A percentile compares a stretch with the other conserved stretches of the same genome.
phyloP scores from a whole-genome alignment of 2,329 filamentous ascomycete genomes.

The Alternaria ventricosa region DNA sequence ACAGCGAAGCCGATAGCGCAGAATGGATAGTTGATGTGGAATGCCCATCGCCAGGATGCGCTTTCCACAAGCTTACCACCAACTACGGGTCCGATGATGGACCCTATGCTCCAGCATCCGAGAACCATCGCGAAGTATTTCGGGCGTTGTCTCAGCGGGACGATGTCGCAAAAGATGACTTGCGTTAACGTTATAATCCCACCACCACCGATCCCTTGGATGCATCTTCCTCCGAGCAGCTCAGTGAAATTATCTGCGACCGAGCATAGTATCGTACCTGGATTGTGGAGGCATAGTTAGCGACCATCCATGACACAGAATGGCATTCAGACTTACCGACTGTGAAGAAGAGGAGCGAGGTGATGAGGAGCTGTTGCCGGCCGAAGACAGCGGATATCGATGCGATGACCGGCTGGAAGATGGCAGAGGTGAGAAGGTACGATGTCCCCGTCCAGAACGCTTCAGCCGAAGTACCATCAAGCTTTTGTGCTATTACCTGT shows the following conservation, averaged over 20 bases:
- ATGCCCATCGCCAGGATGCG: slow-evolving; percentile 67
- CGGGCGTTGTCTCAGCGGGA: slow-evolving; percentile 50
- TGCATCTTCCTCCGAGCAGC: slow-evolving; percentile 43
- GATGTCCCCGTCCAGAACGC: slow-evolving; percentile 76
- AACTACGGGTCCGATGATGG: slow-evolving; percentile 55
- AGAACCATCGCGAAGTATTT: slow-evolving; percentile 51
- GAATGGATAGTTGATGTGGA: slow-evolving; percentile 68
- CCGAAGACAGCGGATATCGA: slow-evolving; percentile 58
- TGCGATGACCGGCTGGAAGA: slow-evolving; percentile 60
- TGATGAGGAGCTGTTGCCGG: slow-evolving; percentile 49
- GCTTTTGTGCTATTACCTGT: slow-evolving; percentile 31
- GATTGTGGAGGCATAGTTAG: not conserved
- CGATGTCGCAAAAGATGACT: slow-evolving; percentile 55
- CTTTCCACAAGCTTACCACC: slow-evolving; percentile 61
- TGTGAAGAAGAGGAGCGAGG: slow-evolving; percentile 55
- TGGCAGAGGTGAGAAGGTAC: slow-evolving; percentile 70
- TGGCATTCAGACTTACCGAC: slow-evolving; percentile 36
- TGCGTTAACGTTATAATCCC: slow-evolving; percentile 51
- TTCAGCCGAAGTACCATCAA: slow-evolving; percentile 48
- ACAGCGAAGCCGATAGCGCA: slow-evolving; percentile 40
- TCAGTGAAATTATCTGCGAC: slow-evolving; percentile 43
- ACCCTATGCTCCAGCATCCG: slow-evolving; percentile 61
- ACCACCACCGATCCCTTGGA: slow-evolving; percentile 50
- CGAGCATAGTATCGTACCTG: slow-evolving; percentile 51
- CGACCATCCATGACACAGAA: not conserved